Conservation (phyloP, 2,329 filamentous ascomycete genomes). For the Phialophora macrospora region DNA sequence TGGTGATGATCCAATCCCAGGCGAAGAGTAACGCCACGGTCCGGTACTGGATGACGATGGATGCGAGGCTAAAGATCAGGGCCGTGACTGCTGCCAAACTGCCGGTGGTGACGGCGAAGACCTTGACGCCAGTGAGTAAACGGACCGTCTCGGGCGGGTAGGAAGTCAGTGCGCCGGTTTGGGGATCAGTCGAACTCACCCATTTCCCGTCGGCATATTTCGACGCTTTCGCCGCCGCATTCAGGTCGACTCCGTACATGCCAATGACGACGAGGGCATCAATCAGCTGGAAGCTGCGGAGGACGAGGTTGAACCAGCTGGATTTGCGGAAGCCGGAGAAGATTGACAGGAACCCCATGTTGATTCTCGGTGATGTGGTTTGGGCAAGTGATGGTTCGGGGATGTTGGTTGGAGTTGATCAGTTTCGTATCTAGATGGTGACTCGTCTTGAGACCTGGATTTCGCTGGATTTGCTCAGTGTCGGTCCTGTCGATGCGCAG, state of each 20-base stretch:
- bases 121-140: constrained; percentile 46
- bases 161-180: constrained; percentile 2
- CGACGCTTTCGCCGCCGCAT: constrained; percentile 56
- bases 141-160: constrained; percentile 21
- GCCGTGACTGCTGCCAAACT: constrained; percentile 68
- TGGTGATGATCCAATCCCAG: constrained; percentile 73
- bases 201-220: constrained; percentile 69
- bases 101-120: constrained; percentile 74
- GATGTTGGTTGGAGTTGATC: not conserved
- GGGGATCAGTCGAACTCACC: constrained; percentile 55
- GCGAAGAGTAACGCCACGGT: constrained; percentile 55
- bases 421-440: not conserved
- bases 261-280: constrained; percentile 77
- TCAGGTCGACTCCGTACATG: constrained; percentile 74
- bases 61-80: constrained; percentile 68
- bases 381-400: not conserved
- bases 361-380: not conserved
- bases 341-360: constrained; percentile 1
- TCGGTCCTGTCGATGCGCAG: not conserved
- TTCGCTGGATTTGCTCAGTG: not conserved
- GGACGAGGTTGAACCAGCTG: constrained; percentile 45
- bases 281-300: constrained; percentile 78
- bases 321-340: constrained; percentile 23
- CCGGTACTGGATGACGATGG: constrained; percentile 50
- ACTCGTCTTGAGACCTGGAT: not conserved